Evolutionary conservation across 2,329 filamentous ascomycete species (phyloP).

Genomic region (Botrytis sinoallii): DNA sequence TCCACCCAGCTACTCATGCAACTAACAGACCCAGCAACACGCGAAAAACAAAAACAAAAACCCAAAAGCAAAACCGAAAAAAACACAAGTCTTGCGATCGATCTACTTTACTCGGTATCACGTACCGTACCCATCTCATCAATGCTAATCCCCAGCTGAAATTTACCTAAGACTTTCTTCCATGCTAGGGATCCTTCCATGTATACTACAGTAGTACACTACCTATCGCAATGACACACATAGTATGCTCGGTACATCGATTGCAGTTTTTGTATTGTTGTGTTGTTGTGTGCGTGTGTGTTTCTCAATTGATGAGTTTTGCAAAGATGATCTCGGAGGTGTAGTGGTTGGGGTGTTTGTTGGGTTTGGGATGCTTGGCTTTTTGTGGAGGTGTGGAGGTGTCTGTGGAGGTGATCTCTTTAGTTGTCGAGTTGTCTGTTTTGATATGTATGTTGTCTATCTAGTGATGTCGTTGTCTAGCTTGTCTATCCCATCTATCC

Average conservation of each 20-base stretch:
- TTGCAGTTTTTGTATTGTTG: background rate
- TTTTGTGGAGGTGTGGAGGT: background rate
- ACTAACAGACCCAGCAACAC: background rate
- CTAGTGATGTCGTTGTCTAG: background rate
- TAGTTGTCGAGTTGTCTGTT: background rate
- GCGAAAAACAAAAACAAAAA: background rate
- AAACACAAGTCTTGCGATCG: background rate
- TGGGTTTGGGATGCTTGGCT: background rate
- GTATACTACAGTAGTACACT: background rate
- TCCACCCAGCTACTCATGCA: background rate
- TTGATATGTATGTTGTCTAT: no score
- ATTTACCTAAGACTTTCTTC: background rate
- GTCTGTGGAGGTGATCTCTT: background rate
- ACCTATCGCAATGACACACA: background rate
- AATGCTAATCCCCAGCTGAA: background rate
- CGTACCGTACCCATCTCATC: background rate
- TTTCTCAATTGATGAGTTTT: background rate
- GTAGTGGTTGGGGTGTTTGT: background rate
- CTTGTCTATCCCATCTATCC: background rate
- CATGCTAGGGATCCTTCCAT: background rate
- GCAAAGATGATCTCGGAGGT: background rate
- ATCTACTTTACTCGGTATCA: background rate
- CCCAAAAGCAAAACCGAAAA: background rate
- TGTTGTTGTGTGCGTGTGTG: background rate
- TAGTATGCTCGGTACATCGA: background rate